Conservation (phyloP, 768 basidiomycete genomes). For the Mycena amicta region DNA sequence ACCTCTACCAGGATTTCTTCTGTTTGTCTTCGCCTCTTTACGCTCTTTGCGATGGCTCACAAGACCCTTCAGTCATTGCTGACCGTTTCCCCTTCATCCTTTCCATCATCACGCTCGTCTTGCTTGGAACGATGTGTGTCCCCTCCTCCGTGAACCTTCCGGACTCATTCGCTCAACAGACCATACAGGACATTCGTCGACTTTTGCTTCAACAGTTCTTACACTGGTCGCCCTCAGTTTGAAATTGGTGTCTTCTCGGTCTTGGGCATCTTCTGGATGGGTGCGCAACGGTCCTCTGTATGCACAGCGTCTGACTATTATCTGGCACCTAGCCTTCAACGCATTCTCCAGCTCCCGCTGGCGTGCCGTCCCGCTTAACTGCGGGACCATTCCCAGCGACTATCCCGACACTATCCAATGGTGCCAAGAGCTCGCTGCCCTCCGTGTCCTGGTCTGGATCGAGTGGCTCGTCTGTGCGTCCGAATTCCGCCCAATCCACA, state of each 20-base stretch:
- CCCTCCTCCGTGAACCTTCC: background rate
- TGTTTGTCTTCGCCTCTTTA: slow-evolving; percentile 41
- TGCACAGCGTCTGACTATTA: background rate
- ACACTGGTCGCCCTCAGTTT: slow-evolving; percentile 48
- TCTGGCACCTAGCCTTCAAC: slow-evolving; percentile 46
- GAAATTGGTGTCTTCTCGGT: slow-evolving; percentile 49
- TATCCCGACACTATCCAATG: slow-evolving; percentile 48
- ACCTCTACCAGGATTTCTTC: slow-evolving; percentile 61
- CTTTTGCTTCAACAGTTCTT: slow-evolving; percentile 41
- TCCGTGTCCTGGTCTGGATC: slow-evolving; percentile 62
- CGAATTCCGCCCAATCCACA: background rate
- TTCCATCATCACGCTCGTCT: slow-evolving; percentile 51
- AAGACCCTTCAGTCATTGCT: slow-evolving; percentile 46
- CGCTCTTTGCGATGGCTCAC: slow-evolving; percentile 5
- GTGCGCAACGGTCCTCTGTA: slow-evolving; percentile 39
- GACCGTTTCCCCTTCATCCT: slow-evolving; percentile 65
- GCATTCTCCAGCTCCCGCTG: slow-evolving; percentile 64
- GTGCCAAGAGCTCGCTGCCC: slow-evolving; percentile 57
- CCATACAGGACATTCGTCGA: slow-evolving; percentile 45
- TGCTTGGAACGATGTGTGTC: slow-evolving; percentile 47
- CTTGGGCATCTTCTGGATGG: slow-evolving; percentile 56
- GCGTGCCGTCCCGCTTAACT: slow-evolving; percentile 48
- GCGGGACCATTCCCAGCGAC: slow-evolving; percentile 48
- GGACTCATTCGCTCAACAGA: background rate
- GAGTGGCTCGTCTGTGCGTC: slow-evolving; percentile 55